Evolutionary conservation across 257 asterid genomes (phyloP).

Genomic region (Ophiorrhiza pumila): DNA sequence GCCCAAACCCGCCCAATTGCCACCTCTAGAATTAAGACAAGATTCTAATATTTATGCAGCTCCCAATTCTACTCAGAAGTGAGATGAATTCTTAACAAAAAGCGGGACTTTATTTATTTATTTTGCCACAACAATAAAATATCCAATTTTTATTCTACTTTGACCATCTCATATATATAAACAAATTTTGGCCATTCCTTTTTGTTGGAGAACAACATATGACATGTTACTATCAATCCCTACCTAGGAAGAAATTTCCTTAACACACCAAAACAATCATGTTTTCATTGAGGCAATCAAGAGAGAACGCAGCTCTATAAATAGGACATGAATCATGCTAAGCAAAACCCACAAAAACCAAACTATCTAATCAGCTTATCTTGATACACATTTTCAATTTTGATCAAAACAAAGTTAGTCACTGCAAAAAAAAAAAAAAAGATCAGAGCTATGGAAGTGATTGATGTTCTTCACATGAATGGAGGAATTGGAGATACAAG

Average conservation of each 20-base stretch:
- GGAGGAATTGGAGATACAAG: conserved; percentile 25
- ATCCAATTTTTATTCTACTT: too few relatives aligned
- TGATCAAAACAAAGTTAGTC: too few relatives aligned
- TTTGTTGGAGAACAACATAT: too few relatives aligned
- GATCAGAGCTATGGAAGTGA: conserved; percentile 18
- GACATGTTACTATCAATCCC: not conserved
- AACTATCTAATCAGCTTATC: too few relatives aligned
- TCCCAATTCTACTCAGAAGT: not conserved
- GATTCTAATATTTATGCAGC: too few relatives aligned
- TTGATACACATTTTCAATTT: too few relatives aligned
- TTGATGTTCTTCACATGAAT: conserved; percentile 27
- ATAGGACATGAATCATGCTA: not conserved
- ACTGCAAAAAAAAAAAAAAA: too few relatives aligned
- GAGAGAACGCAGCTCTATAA: not conserved
- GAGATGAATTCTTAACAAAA: not conserved
- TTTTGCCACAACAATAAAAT: not conserved
- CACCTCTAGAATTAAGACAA: too few relatives aligned
- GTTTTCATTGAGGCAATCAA: too few relatives aligned
- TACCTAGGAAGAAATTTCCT: not conserved
- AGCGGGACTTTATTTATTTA: not conserved
- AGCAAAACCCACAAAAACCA: not conserved
- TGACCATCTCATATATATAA: too few relatives aligned
- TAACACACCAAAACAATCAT: not conserved
- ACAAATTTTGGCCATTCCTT: too few relatives aligned
- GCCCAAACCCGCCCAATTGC: too few relatives aligned